Evolutionary conservation across 371 early-diverging fungal species (phyloP).

Genomic region (Synchytrium microbalum): DNA sequence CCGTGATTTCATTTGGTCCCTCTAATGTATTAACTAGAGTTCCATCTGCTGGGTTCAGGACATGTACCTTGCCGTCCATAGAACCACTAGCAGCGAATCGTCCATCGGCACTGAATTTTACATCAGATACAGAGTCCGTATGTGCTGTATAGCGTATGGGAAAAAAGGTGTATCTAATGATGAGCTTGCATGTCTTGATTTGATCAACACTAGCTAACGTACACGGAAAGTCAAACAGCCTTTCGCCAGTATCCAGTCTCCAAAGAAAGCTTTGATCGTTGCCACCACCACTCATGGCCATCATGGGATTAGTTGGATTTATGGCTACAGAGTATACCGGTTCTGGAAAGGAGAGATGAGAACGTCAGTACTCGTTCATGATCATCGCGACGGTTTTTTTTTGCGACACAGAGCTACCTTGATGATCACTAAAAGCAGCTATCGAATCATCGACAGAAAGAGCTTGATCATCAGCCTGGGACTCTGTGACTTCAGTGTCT

Average conservation of each 20-base stretch:
- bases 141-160: conserved; percentile 42
- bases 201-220: too few relatives aligned
- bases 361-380: not conserved
- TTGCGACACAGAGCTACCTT: conserved; percentile 40
- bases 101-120: conserved; percentile 81
- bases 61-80: conserved; percentile 90
- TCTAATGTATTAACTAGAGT: conserved; percentile 60
- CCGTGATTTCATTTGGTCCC: conserved; percentile 84
- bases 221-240: conserved; percentile 47
- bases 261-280: conserved; percentile 90
- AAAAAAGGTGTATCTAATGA: not conserved
- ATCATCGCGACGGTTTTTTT: not conserved
- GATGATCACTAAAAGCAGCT: conserved; percentile 87
- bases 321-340: conserved; percentile 83
- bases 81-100: conserved; percentile 81
- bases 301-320: conserved; percentile 60
- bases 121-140: conserved; percentile 79
- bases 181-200: not conserved
- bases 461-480: conserved; percentile 6
- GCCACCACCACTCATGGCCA: conserved; percentile 81
- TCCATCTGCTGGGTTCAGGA: conserved; percentile 63
- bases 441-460: conserved; percentile 76
- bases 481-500: conserved; percentile 4
- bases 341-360: conserved; percentile 37
- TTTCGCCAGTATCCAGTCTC: conserved; percentile 77